Conservation (phyloP, 2,329 filamentous ascomycete genomes). For the Fusarium sp. region DNA sequence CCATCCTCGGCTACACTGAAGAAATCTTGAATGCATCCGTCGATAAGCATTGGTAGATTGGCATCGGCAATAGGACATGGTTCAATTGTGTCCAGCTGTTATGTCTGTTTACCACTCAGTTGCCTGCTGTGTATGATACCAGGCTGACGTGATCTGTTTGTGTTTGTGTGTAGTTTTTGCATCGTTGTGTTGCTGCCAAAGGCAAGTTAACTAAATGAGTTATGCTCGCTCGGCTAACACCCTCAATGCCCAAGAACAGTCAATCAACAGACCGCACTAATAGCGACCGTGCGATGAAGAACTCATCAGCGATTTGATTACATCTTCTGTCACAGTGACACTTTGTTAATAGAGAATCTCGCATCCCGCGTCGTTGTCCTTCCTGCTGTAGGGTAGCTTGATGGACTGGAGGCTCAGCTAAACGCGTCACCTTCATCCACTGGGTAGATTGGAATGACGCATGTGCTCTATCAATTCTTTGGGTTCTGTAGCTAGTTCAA, state of each 20-base stretch:
- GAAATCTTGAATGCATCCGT: not conserved
- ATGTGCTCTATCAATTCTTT: not conserved
- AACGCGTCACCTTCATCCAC: not conserved
- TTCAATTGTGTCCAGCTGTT: no score
- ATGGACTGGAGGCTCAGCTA: no score
- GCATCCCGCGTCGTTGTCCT: no score
- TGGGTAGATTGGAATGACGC: not conserved
- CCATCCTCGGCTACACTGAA: not conserved
- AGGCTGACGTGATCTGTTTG: rapidly evolving
- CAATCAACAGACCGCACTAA: rapidly evolving
- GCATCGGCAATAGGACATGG: rapidly evolving
- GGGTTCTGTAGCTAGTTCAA: rapidly evolving
- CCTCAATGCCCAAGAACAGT: not conserved
- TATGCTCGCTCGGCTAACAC: rapidly evolving
- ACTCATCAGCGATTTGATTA: rapidly evolving
- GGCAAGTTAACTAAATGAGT: rapidly evolving
- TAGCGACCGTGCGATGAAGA: rapidly evolving
- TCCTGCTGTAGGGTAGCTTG: not conserved
- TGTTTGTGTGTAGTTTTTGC: rapidly evolving
- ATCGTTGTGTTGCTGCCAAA: rapidly evolving
- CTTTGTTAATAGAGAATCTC: not conserved
- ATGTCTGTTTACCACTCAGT: rapidly evolving
- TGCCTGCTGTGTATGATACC: rapidly evolving
- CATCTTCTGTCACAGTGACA: not conserved
- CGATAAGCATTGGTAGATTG: not conserved